A percentile compares a stretch with the other conserved stretches of the same genome.
Evolutionary conservation across 805 yeast genomes (phyloP).

Genomic region (Clavispora vitiphila): DNA sequence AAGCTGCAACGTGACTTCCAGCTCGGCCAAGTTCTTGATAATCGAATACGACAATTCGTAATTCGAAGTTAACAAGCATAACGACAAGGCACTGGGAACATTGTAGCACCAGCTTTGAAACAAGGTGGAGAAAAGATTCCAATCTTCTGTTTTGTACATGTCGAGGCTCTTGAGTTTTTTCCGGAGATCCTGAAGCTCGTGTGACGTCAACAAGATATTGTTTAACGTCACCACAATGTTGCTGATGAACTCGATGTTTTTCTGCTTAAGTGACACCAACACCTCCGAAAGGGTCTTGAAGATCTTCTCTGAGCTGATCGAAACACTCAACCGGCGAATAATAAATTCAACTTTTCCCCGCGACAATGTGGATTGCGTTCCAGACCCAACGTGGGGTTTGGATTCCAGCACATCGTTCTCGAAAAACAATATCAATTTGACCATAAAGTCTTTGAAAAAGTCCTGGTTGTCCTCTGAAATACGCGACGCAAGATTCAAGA

Average conservation of each 20-base stretch:
- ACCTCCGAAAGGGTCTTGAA: constrained; percentile 77
- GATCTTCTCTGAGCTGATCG: constrained; percentile 76
- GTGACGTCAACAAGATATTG: constrained; percentile 79
- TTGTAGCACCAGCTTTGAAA: constrained; percentile 91
- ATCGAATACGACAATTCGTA: constrained; percentile 86
- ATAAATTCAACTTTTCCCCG: constrained; percentile 65
- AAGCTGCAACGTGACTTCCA: constrained; percentile 73
- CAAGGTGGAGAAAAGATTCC: constrained; percentile 64
- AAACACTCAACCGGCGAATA: constrained; percentile 74
- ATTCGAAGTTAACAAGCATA: constrained; percentile 81
- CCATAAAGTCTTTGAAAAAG: constrained; percentile 71
- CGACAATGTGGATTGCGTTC: constrained; percentile 45
- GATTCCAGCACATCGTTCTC: constrained; percentile 47
- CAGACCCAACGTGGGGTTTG: not conserved
- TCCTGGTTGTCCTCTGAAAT: constrained; percentile 72
- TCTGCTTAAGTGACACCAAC: constrained; percentile 46
- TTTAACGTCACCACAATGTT: constrained; percentile 83
- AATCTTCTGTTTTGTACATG: constrained; percentile 49
- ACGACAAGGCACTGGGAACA: constrained; percentile 79
- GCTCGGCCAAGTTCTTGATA: constrained; percentile 71
- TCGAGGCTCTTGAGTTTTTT: constrained; percentile 58
- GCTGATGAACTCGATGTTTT: constrained; percentile 65
- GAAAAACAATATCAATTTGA: constrained; percentile 63
- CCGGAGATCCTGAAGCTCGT: constrained; percentile 69
- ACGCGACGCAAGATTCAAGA: constrained; percentile 65